These are phyloP conservation scores for Fusarium tanahbumbuense DNA, from an alignment of 2,329 filamentous ascomycete genomes.

Conservation along the genomic window DNA sequence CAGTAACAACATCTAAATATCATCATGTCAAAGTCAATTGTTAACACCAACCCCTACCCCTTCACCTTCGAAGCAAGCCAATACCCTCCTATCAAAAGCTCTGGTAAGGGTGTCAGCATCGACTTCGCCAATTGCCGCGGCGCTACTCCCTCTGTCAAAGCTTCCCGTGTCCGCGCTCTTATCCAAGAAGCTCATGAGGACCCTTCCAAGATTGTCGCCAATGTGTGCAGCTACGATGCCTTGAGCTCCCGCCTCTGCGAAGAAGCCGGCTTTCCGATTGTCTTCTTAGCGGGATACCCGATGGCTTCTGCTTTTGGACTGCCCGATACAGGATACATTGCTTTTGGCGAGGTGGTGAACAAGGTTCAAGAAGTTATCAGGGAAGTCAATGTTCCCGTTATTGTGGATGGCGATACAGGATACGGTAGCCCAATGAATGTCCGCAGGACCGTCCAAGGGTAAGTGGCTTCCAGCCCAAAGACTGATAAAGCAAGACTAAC, in stretches of 20 bases:
- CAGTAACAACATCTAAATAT: neutral
- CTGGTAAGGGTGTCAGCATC: conserved; percentile 11
- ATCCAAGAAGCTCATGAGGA: conserved; percentile 55
- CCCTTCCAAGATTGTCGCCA: conserved; percentile 57
- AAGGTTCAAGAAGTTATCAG: conserved; percentile 58
- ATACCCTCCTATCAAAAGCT: conserved; percentile 1
- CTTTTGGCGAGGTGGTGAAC: conserved; percentile 58
- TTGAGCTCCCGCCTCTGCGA: conserved; percentile 58
- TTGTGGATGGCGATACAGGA: conserved; percentile 61
- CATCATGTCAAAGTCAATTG: conserved; percentile 32
- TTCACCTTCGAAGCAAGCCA: conserved; percentile 23
- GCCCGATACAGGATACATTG: conserved; percentile 62
- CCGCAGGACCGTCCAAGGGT: conserved; percentile 55
- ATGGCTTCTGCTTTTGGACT: conserved; percentile 56
- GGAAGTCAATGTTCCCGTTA: conserved; percentile 54
- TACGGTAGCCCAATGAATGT: conserved; percentile 62
- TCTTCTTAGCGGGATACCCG: conserved; percentile 58
- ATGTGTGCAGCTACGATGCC: conserved; percentile 57
- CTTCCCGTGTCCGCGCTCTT: conserved; percentile 53
- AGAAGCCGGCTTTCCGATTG: conserved; percentile 59
- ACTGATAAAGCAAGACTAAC: neutral
- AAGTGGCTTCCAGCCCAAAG: neutral
- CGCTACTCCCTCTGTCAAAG: conserved; percentile 52
- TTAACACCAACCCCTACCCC: conserved; percentile 17
- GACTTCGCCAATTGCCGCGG: conserved; percentile 50